phyloP scores from a whole-genome alignment of 768 basidiomycete species.

The Pleurotus pulmonarius region DNA sequence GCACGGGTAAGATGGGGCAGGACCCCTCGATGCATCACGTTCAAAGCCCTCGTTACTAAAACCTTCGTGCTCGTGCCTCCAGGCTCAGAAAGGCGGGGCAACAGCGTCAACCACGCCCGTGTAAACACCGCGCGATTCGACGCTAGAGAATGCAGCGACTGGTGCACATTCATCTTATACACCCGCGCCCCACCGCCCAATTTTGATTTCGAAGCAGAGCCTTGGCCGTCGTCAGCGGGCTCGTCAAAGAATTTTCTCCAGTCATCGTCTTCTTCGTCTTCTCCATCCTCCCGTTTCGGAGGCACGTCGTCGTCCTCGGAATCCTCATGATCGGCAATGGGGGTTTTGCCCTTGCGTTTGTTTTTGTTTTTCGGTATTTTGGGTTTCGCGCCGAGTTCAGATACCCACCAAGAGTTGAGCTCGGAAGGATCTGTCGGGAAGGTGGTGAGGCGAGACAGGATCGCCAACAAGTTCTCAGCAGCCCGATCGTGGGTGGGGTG shows the following conservation, averaged over 20 bases:
- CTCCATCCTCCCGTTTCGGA: slow-evolving; percentile 22
- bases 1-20: slow-evolving; percentile 80
- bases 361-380: slow-evolving; percentile 35
- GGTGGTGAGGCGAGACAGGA: slow-evolving; percentile 64
- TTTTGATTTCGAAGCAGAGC: slow-evolving; percentile 24
- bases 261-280: slow-evolving; percentile 48
- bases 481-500: slow-evolving; percentile 29
- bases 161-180: slow-evolving; percentile 67
- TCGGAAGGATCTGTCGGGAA: slow-evolving; percentile 72
- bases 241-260: slow-evolving; percentile 88
- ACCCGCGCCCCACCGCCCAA: slow-evolving; percentile 43
- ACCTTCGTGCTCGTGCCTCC: slow-evolving; percentile 30
- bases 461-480: slow-evolving; percentile 47
- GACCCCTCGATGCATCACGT: slow-evolving; percentile 79
- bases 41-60: slow-evolving; percentile 56
- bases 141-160: slow-evolving; percentile 69
- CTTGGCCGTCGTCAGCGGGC: slow-evolving; percentile 28
- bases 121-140: slow-evolving; percentile 84
- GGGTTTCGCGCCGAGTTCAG: slow-evolving; percentile 59
- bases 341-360: slow-evolving; percentile 28
- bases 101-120: slow-evolving; percentile 70
- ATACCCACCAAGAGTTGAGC: slow-evolving; percentile 76
- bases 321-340: slow-evolving; percentile 21
- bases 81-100: slow-evolving; percentile 52
- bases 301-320: slow-evolving; percentile 27